phyloP scores from a whole-genome alignment of 2,329 filamentous ascomycete species.

The Fusarium sp. region DNA sequence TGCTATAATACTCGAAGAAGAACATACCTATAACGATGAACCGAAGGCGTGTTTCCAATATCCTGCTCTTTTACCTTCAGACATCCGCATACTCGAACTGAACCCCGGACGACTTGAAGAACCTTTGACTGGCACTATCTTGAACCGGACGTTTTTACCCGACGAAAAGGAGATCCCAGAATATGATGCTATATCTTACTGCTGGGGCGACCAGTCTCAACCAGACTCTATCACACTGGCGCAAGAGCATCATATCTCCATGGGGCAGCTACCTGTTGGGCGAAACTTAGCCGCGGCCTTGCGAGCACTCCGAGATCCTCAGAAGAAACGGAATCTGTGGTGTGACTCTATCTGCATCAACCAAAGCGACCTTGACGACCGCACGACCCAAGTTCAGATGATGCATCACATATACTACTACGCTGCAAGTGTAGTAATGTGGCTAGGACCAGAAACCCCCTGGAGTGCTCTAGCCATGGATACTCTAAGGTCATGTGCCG shows the following conservation, averaged over 20 bases:
- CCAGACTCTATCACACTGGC: neutral
- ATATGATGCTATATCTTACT: neutral
- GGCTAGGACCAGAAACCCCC: neutral
- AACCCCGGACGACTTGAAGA: neutral
- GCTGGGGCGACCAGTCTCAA: neutral
- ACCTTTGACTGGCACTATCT: neutral
- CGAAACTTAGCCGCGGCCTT: neutral
- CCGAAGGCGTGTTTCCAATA: neutral
- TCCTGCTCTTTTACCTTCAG: neutral
- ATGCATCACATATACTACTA: neutral
- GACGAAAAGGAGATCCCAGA: neutral
- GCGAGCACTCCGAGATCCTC: neutral
- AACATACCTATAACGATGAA: fast-evolving
- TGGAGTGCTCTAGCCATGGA: neutral
- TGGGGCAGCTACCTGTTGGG: neutral
- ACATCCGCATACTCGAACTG: neutral
- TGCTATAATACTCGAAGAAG: fast-evolving
- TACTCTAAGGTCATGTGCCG: neutral
- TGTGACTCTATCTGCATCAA: constrained; percentile 14
- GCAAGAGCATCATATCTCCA: neutral
- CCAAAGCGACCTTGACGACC: neutral
- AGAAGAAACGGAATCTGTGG: neutral
- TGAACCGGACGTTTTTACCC: neutral
- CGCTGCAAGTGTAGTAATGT: neutral
- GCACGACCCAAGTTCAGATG: neutral